Evolutionary conservation across 2,329 filamentous ascomycete species (phyloP).

Genomic region (Clonostachys rosea): DNA sequence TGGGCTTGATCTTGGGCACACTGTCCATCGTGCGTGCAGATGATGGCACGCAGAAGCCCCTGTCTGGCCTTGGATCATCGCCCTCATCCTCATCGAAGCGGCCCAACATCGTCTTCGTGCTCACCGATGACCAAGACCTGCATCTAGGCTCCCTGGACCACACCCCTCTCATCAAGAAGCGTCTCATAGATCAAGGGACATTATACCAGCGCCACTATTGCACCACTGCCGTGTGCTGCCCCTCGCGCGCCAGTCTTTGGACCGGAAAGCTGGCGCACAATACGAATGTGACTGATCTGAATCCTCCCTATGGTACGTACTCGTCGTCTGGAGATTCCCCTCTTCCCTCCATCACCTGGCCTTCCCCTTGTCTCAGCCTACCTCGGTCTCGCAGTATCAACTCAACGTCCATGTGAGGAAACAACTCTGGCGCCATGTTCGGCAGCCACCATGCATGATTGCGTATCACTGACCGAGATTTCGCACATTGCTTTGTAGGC

Average conservation of each 20-base stretch:
- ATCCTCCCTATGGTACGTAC: constrained; percentile 3
- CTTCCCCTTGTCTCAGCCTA: no score
- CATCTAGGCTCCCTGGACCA: constrained; percentile 56
- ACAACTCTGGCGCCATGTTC: no score
- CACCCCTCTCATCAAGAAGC: constrained; percentile 43
- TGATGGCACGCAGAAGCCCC: no score
- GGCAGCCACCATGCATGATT: no score
- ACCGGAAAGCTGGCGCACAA: constrained; percentile 5
- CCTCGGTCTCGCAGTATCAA: no score
- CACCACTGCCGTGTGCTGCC: constrained; percentile 21
- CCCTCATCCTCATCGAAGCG: not conserved
- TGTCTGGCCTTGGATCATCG: no score
- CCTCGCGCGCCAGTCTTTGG: constrained; percentile 4
- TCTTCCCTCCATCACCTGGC: no score
- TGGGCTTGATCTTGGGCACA: no score
- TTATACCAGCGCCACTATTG: constrained; percentile 52
- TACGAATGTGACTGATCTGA: constrained; percentile 5
- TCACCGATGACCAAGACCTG: constrained; percentile 64
- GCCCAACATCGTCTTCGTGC: constrained; percentile 59
- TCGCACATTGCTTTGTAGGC: constrained; percentile 8
- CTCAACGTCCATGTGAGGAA: no score
- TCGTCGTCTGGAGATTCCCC: constrained; percentile 3
- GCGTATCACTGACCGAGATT: no score
- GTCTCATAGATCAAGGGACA: constrained; percentile 47
- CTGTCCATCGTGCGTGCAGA: no score